Evolutionary conservation across 2,329 filamentous ascomycete genomes (phyloP).

Genomic region (Diaporthe capsici): DNA sequence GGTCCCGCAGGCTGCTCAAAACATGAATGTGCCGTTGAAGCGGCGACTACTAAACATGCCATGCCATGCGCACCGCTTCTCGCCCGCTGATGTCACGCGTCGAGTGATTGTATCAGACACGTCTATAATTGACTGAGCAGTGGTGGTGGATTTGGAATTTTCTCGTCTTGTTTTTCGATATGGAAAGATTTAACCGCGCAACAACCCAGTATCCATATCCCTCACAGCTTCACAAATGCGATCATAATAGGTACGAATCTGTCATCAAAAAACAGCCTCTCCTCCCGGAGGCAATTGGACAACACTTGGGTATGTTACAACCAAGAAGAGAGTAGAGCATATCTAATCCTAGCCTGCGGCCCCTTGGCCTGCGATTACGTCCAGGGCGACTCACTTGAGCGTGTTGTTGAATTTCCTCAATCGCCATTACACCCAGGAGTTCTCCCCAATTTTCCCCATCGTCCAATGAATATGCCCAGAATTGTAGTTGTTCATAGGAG

Average conservation of each 20-base stretch:
- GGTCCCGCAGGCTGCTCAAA: not conserved
- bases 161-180: not conserved
- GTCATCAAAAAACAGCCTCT: not conserved
- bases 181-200: not conserved
- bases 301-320: conserved; percentile 38
- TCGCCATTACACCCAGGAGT: not conserved
- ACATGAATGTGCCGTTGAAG: not conserved
- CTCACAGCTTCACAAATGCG: not conserved
- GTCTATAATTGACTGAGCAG: not conserved
- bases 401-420: not conserved
- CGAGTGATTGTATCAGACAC: not conserved
- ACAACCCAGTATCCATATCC: too few species aligned
- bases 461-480: conserved; percentile 8
- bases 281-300: not conserved
- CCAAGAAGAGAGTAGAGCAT: conserved; percentile 48
- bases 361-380: not conserved
- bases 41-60: not conserved
- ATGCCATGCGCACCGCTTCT: not conserved
- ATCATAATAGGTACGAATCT: not conserved
- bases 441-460: not conserved
- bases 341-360: conserved; percentile 41
- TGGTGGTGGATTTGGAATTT: not conserved
- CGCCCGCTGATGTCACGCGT: not conserved
- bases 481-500: conserved; percentile 20
- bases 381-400: conserved; percentile 1